Conservation (phyloP, 305 asterid genomes). For the Fraxinus latifolia region DNA sequence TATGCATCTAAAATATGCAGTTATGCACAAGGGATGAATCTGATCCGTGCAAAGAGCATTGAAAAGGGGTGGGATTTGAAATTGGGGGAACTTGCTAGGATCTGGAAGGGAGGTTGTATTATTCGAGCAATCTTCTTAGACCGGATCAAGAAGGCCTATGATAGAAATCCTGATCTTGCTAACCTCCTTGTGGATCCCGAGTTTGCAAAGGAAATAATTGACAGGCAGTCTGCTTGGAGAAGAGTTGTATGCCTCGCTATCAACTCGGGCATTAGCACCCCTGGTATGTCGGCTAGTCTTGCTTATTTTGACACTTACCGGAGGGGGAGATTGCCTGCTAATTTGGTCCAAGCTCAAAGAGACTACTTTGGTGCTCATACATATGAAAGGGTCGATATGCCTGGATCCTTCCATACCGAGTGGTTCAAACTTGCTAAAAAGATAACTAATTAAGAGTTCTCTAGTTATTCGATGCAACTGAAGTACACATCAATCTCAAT, state of each 20-base stretch:
- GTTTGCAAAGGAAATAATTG: constrained; percentile 80
- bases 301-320: constrained; percentile 90
- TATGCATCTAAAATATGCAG: constrained; percentile 88
- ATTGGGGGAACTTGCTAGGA: constrained; percentile 89
- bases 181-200: constrained; percentile 88
- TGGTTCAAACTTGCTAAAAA: constrained; percentile 86
- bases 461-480: constrained; percentile 20
- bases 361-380: constrained; percentile 98
- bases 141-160: constrained; percentile 85
- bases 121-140: constrained; percentile 95
- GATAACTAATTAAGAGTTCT: constrained; percentile 28
- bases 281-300: constrained; percentile 94
- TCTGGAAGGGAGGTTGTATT: constrained; percentile 96
- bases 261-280: constrained; percentile 83
- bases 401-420: constrained; percentile 83
- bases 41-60: constrained; percentile 81
- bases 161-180: constrained; percentile 72
- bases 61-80: constrained; percentile 88
- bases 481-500: constrained; percentile 18
- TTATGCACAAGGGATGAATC: constrained; percentile 93
- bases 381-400: constrained; percentile 70
- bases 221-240: constrained; percentile 90
- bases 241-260: constrained; percentile 82
- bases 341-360: constrained; percentile 90
- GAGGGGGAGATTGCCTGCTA: constrained; percentile 86